phyloP scores from a whole-genome alignment of 441 rosid genomes.

The Dalechampia spathulata region DNA sequence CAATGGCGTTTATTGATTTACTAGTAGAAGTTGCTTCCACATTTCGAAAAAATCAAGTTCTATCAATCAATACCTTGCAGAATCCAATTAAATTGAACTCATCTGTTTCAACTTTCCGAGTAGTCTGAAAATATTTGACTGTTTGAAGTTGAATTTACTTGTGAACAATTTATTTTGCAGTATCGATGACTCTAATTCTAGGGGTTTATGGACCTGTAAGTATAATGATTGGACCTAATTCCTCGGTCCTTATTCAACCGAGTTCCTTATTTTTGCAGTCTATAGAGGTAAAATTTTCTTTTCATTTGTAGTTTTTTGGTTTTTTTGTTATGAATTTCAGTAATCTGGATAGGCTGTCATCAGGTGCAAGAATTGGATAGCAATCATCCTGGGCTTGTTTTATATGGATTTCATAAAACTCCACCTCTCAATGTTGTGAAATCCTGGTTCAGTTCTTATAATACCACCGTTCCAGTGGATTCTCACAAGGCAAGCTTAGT shows the following conservation, averaged over 20 bases:
- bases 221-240: slow-evolving; percentile 49
- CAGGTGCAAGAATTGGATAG: slow-evolving; percentile 56
- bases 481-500: slow-evolving; percentile 52
- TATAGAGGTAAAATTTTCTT: slow-evolving; percentile 46
- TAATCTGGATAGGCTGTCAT: slow-evolving; percentile 13
- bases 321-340: slow-evolving; percentile 5
- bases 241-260: slow-evolving; percentile 50
- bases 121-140: background rate
- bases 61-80: too few species aligned
- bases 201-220: slow-evolving; percentile 53
- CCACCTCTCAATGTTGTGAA: slow-evolving; percentile 49
- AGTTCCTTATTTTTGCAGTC: slow-evolving; percentile 68
- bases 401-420: slow-evolving; percentile 50
- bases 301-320: slow-evolving; percentile 1
- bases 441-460: slow-evolving; percentile 40
- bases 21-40: too few species aligned
- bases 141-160: background rate
- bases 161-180: too few species aligned
- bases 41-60: background rate
- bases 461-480: slow-evolving; percentile 31
- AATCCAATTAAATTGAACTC: too few species aligned
- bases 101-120: too few species aligned
- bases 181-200: slow-evolving; percentile 57
- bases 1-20: background rate
- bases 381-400: slow-evolving; percentile 32